These are phyloP conservation scores for Hortiboletus rubellus DNA, from an alignment of 1,284 basidiomycete species.

Conservation along the genomic window DNA sequence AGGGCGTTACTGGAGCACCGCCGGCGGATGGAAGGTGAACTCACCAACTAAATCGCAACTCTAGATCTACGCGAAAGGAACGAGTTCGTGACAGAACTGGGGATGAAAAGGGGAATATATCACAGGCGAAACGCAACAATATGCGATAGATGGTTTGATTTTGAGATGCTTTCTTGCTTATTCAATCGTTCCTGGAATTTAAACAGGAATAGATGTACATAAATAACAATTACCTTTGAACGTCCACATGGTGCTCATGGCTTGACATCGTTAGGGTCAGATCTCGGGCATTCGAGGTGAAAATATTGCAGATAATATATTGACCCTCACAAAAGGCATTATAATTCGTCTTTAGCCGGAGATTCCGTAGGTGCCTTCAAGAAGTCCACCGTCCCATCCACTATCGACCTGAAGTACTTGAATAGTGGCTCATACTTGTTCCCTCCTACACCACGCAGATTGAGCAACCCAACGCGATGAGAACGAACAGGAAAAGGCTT, in stretches of 20 bases:
- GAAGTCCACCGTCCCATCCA: slow-evolving; percentile 64
- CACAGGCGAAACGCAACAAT: not conserved
- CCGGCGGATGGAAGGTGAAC: slow-evolving; percentile 5
- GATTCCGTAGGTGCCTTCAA: slow-evolving; percentile 20
- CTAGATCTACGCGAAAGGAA: not conserved
- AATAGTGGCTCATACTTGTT: slow-evolving; percentile 65
- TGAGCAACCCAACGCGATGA: slow-evolving; percentile 1
- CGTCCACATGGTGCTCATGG: not conserved
- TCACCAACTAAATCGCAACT: slow-evolving; percentile 19
- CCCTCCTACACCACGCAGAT: slow-evolving; percentile 43
- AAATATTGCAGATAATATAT: slow-evolving; percentile 10
- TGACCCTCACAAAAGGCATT: slow-evolving; percentile 7
- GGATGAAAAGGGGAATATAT: not conserved
- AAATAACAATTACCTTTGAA: not conserved
- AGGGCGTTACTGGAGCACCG: slow-evolving; percentile 23
- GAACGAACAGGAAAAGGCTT: slow-evolving; percentile 5
- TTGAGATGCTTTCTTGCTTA: not conserved
- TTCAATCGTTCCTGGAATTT: not conserved
- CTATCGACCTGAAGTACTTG: slow-evolving; percentile 65
- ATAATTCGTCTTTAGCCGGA: slow-evolving; percentile 30
- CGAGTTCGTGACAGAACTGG: not conserved
- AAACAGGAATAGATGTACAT: not conserved
- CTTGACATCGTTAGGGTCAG: not conserved
- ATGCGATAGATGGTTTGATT: not conserved
- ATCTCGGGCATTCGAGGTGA: not conserved